Evolutionary conservation across 1,284 basidiomycete species (phyloP).

Genomic region (Heliocybe sulcata): DNA sequence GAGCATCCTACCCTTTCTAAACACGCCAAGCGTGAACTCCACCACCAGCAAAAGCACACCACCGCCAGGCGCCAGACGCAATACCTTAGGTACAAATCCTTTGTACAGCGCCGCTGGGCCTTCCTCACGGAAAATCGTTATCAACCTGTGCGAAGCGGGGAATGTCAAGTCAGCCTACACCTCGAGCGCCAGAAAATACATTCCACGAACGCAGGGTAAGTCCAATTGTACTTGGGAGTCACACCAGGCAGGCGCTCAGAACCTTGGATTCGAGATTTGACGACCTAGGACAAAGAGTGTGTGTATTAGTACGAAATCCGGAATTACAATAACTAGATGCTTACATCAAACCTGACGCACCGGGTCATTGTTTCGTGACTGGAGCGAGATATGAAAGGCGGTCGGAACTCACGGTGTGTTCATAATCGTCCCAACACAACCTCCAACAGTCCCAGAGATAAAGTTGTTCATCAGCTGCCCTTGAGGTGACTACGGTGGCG

Average conservation of each 20-base stretch:
- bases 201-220: constrained; percentile 63
- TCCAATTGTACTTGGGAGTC: constrained; percentile 87
- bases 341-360: constrained; percentile 46
- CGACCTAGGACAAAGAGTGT: constrained; percentile 47
- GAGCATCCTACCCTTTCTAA: constrained; percentile 56
- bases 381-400: not conserved
- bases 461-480: constrained; percentile 87
- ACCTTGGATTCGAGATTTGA: constrained; percentile 94
- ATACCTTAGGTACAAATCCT: constrained; percentile 83
- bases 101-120: constrained; percentile 90
- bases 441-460: constrained; percentile 84
- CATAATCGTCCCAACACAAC: constrained; percentile 78
- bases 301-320: constrained; percentile 4
- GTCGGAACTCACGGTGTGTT: constrained; percentile 64
- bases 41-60: constrained; percentile 92
- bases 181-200: constrained; percentile 20
- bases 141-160: constrained; percentile 31
- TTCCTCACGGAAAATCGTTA: constrained; percentile 86
- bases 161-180: constrained; percentile 12
- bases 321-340: constrained; percentile 12
- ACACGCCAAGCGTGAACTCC: constrained; percentile 71
- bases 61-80: constrained; percentile 89
- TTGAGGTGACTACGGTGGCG: constrained; percentile 35
- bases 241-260: constrained; percentile 59
- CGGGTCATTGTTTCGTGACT: no score